A percentile compares a stretch with the other conserved stretches of the same genome.
These are phyloP conservation scores for Aspergillus egyptiacus DNA, from an alignment of 495 filamentous ascomycete species.

Conservation along the genomic window DNA sequence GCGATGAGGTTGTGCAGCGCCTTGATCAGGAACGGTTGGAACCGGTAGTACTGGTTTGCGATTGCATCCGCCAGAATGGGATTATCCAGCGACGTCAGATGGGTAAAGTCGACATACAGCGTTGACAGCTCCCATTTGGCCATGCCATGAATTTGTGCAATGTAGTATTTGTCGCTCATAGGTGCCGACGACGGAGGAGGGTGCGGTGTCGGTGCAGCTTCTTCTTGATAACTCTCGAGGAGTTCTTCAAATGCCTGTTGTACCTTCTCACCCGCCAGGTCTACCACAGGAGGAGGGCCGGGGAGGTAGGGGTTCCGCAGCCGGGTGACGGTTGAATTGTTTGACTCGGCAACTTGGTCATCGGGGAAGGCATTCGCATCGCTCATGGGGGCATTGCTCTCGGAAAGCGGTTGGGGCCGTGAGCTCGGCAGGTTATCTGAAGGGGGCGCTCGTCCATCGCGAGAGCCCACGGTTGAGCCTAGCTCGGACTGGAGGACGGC, in stretches of 20 bases:
- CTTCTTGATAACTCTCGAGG: slow-evolving; percentile 79
- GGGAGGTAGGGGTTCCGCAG: slow-evolving; percentile 54
- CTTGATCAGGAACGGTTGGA: slow-evolving; percentile 84
- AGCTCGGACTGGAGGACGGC: slow-evolving; percentile 47
- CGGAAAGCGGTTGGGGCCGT: slow-evolving; percentile 40
- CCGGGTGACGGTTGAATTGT: slow-evolving; percentile 51
- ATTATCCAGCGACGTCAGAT: slow-evolving; percentile 64
- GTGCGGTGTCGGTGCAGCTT: slow-evolving; percentile 58
- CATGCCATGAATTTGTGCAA: slow-evolving; percentile 92
- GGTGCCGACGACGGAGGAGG: slow-evolving; percentile 68
- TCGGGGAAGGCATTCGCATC: slow-evolving; percentile 51
- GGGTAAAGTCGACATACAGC: slow-evolving; percentile 92
- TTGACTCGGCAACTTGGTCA: slow-evolving; percentile 54
- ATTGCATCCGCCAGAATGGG: slow-evolving; percentile 78
- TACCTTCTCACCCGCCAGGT: slow-evolving; percentile 78
- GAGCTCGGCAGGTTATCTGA: slow-evolving; percentile 42
- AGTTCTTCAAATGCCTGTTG: slow-evolving; percentile 82
- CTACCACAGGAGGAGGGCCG: slow-evolving; percentile 76
- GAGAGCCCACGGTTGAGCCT: slow-evolving; percentile 35
- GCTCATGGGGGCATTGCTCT: slow-evolving; percentile 51
- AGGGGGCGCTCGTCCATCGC: slow-evolving; percentile 26
- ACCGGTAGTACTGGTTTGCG: slow-evolving; percentile 87
- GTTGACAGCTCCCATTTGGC: slow-evolving; percentile 82
- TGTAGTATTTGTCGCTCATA: slow-evolving; percentile 88
- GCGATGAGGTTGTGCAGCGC: slow-evolving; percentile 89